These are phyloP conservation scores for Pholiota adiposa DNA, from an alignment of 1,284 basidiomycete genomes.

Conservation along the genomic window DNA sequence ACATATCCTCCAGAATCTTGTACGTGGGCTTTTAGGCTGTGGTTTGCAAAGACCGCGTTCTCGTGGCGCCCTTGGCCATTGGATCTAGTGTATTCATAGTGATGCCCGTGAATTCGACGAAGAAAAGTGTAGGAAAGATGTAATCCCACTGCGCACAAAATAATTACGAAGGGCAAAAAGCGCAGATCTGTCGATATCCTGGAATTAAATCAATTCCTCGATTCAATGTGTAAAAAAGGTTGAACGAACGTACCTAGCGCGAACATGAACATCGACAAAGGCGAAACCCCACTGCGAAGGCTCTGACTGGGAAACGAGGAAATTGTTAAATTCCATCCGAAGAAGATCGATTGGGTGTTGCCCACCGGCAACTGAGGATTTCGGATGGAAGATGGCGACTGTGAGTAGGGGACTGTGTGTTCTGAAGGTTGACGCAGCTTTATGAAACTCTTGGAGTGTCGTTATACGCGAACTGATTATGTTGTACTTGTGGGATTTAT, in stretches of 20 bases:
- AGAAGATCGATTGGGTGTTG: background rate
- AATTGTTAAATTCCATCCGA: background rate
- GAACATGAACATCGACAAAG: background rate
- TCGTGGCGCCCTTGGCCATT: background rate
- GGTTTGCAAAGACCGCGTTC: background rate
- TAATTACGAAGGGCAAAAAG: background rate
- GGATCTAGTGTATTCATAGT: background rate
- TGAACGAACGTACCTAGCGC: background rate
- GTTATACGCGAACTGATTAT: background rate
- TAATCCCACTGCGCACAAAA: background rate
- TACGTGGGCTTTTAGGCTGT: constrained; percentile 6
- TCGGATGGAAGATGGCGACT: too few relatives aligned
- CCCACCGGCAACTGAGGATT: too few relatives aligned
- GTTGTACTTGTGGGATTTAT: background rate
- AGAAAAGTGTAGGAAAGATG: background rate
- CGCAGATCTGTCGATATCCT: background rate
- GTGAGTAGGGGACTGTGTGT: too few relatives aligned
- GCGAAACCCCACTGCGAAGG: background rate
- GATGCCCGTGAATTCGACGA: background rate
- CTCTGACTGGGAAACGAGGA: background rate
- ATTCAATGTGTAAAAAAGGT: too few relatives aligned
- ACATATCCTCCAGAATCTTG: constrained; percentile 3
- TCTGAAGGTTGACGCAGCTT: too few relatives aligned
- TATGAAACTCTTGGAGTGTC: background rate
- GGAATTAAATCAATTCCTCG: background rate